Evolutionary conservation across 805 yeast species (phyloP).

Genomic region (Zygosaccharomyces rouxii): DNA sequence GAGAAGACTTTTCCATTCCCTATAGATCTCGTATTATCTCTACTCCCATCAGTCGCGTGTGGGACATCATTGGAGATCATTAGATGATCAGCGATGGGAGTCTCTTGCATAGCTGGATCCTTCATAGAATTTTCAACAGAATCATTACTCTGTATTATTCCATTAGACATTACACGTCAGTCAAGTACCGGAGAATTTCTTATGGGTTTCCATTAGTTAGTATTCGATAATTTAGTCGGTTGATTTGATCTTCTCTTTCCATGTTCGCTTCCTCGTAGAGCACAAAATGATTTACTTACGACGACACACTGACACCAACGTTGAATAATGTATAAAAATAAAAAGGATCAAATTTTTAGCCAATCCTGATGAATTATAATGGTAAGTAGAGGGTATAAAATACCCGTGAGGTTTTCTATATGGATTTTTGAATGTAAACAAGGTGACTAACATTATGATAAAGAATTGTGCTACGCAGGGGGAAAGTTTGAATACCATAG

Average conservation of each 20-base stretch:
- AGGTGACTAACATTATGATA: background rate
- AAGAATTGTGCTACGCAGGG: background rate
- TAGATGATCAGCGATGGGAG: conserved; percentile 13
- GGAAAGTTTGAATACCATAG: background rate
- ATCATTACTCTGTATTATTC: background rate
- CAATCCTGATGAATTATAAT: background rate
- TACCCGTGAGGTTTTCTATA: background rate
- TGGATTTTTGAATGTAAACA: background rate
- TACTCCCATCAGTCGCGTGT: background rate
- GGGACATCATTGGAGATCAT: conserved; percentile 2
- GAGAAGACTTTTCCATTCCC: background rate
- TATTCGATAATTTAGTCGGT: background rate
- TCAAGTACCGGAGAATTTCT: background rate
- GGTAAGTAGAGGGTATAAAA: background rate
- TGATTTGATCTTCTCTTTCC: background rate
- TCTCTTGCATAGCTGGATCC: conserved; percentile 15
- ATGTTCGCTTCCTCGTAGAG: background rate
- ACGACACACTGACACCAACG: background rate
- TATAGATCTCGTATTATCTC: conserved; percentile 8
- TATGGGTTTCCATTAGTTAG: background rate
- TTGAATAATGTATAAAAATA: background rate
- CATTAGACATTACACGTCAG: conserved; percentile 3
- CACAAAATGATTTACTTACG: background rate
- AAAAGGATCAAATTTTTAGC: background rate
- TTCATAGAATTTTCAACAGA: conserved; percentile 1